Percentiles rank a stretch among this genome's conserved stretches.
Conservation (phyloP, 179 eudicot species). For the Sideroxylon spinosum region DNA sequence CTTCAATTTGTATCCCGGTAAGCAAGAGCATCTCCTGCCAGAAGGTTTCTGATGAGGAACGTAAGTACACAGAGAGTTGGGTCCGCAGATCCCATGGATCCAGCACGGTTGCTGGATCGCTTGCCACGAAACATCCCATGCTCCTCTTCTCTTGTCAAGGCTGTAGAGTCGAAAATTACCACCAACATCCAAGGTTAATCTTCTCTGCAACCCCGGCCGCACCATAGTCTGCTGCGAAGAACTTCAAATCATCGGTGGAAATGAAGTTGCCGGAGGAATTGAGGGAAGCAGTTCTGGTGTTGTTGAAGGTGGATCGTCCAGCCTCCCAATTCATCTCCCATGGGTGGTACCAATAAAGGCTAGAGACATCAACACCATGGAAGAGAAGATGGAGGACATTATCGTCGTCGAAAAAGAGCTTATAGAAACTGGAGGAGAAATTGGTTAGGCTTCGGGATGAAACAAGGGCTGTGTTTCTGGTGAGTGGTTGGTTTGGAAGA, state of each 20-base stretch:
- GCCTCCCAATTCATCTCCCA: conserved; percentile 8
- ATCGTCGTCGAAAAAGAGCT: conserved; percentile 25
- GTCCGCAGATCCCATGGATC: conserved; percentile 28
- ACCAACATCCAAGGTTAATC: conserved; percentile 35
- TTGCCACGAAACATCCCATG: conserved; percentile 18
- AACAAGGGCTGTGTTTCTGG: conserved; percentile 17
- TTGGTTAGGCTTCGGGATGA: conserved; percentile 26
- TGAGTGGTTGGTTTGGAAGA: conserved; percentile 32
- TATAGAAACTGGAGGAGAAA: conserved; percentile 30
- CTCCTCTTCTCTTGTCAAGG: conserved; percentile 14
- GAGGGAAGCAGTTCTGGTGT: conserved; percentile 22
- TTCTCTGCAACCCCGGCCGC: conserved; percentile 17
- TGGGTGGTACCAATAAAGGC: conserved; percentile 29
- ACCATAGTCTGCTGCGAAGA: conserved; percentile 21
- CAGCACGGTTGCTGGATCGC: conserved; percentile 6
- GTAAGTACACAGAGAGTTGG: conserved; percentile 14
- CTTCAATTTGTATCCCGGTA: conserved; percentile 18
- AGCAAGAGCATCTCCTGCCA: conserved; percentile 15
- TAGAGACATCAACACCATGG: conserved; percentile 13
- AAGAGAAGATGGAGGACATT: conserved; percentile 22
- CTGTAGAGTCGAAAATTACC: conserved; percentile 39
- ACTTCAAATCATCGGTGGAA: conserved; percentile 22
- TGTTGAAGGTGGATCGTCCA: conserved; percentile 21
- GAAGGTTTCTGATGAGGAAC: not conserved
- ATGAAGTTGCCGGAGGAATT: conserved; percentile 25